Conservation (phyloP, 2,329 filamentous ascomycete species). For the Blastomyces gilchristii region DNA sequence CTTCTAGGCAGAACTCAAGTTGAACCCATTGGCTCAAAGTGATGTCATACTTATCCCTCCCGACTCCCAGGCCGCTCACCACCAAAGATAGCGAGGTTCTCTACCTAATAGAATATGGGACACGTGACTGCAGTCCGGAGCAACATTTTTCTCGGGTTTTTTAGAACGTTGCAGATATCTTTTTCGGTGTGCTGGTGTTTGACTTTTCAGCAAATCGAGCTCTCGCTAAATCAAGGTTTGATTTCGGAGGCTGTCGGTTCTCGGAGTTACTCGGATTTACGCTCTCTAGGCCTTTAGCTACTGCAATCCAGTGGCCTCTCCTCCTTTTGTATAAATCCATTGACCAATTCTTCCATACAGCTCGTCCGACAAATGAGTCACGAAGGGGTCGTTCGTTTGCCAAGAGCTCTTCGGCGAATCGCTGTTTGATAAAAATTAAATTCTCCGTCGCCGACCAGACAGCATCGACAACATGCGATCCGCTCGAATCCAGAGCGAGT, state of each 20-base stretch:
- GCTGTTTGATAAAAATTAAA: slow-evolving; percentile 57
- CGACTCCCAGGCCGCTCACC: too few relatives aligned
- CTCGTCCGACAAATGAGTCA: slow-evolving; percentile 55
- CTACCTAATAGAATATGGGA: too few relatives aligned
- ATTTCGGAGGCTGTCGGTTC: slow-evolving; percentile 33
- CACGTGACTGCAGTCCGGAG: too few relatives aligned
- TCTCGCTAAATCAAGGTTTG: slow-evolving; percentile 47
- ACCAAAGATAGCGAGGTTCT: too few relatives aligned
- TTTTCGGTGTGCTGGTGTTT: neutral
- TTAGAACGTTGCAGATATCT: neutral
- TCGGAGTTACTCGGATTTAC: slow-evolving; percentile 12
- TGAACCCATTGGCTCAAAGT: neutral
- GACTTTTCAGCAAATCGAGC: slow-evolving; percentile 41
- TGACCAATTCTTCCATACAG: slow-evolving; percentile 64
- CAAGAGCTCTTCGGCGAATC: slow-evolving; percentile 53
- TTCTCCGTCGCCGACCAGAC: slow-evolving; percentile 55
- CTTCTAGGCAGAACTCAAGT: too few relatives aligned
- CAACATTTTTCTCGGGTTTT: neutral
- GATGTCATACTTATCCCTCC: neutral
- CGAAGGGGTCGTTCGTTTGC: slow-evolving; percentile 50
- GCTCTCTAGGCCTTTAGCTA: slow-evolving; percentile 44
- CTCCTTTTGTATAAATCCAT: slow-evolving; percentile 61
- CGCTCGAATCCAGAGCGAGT: slow-evolving; percentile 51
- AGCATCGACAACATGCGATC: slow-evolving; percentile 58
- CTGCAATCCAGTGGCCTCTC: slow-evolving; percentile 53